A percentile compares a stretch with the other conserved stretches of the same genome.
Conservation (phyloP, 768 basidiomycete species). For the Pleurotus tuoliensis region DNA sequence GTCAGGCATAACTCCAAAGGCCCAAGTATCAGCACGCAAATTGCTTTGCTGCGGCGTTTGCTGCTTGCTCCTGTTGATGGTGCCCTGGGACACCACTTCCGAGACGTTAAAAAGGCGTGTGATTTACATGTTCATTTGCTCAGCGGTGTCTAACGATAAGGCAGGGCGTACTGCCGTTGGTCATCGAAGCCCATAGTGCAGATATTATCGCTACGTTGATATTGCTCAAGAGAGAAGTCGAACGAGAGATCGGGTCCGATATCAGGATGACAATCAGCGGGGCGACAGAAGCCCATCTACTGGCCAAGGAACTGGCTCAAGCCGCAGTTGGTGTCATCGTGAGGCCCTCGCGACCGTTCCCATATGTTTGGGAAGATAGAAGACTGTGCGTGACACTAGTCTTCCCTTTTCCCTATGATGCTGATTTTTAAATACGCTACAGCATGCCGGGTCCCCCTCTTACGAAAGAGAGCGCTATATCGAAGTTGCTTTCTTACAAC, state of each 20-base stretch:
- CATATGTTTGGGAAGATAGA: constrained; percentile 63
- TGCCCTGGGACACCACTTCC: constrained; percentile 40
- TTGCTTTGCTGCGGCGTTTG: constrained; percentile 66
- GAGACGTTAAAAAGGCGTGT: constrained; percentile 39
- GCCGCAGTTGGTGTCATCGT: constrained; percentile 45
- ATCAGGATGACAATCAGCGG: constrained; percentile 63
- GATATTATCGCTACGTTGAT: constrained; percentile 81
- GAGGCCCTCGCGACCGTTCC: constrained; percentile 64
- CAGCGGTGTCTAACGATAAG: neutral
- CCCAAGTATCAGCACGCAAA: constrained; percentile 75
- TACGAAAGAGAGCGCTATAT: constrained; percentile 48
- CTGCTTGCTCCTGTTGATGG: constrained; percentile 42
- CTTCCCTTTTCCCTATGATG: constrained; percentile 18
- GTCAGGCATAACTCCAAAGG: constrained; percentile 42
- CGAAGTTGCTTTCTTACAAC: constrained; percentile 58
- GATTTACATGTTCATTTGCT: neutral
- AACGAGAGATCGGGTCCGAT: constrained; percentile 34
- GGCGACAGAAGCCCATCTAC: constrained; percentile 60
- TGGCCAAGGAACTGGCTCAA: constrained; percentile 63
- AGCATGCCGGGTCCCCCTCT: constrained; percentile 73
- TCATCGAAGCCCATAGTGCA: constrained; percentile 71
- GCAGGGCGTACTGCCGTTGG: constrained; percentile 69
- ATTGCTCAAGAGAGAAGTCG: constrained; percentile 61
- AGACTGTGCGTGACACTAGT: constrained; percentile 45
- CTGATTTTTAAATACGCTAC: constrained; percentile 16